Evolutionary conservation across 73 alveolate genomes (phyloP).

Genomic region (Stentor roeselii): DNA sequence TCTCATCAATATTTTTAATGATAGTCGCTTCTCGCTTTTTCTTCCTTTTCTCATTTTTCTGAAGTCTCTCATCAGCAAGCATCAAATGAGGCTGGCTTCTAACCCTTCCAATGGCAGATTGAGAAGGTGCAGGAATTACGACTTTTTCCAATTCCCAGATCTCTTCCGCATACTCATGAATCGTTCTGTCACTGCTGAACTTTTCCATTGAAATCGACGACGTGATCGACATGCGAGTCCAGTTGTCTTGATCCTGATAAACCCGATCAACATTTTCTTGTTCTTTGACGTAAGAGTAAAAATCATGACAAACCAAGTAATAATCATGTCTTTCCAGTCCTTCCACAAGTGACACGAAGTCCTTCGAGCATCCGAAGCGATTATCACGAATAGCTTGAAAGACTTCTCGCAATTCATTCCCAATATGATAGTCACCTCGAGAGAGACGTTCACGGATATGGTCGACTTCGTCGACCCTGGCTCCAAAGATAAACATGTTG

Average conservation of each 20-base stretch:
- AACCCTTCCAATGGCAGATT: background rate
- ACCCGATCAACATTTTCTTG: conserved; percentile 62
- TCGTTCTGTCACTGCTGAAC: conserved; percentile 88
- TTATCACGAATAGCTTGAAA: conserved; percentile 38
- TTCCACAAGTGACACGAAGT: background rate
- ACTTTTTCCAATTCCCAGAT: conserved; percentile 58
- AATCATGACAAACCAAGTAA: background rate
- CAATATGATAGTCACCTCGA: conserved; percentile 62
- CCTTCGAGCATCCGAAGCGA: conserved; percentile 13
- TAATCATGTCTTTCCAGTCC: background rate
- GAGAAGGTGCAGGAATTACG: background rate
- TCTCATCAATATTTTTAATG: too few species aligned
- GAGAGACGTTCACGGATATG: conserved; percentile 80
- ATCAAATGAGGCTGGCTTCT: background rate
- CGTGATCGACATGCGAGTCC: conserved; percentile 38
- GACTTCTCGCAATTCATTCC: conserved; percentile 37
- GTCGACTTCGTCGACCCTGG: conserved; percentile 93
- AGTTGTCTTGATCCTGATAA: conserved; percentile 50
- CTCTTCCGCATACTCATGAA: conserved; percentile 77
- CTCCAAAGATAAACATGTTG: conserved; percentile 83
- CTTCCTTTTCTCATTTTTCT: too few species aligned
- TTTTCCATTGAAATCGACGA: conserved; percentile 81
- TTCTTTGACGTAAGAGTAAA: conserved; percentile 31
- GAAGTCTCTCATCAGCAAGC: background rate
- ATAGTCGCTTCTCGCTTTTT: too few species aligned